A percentile compares a stretch with the other conserved stretches of the same genome.
phyloP scores from a whole-genome alignment of 257 asterid genomes.

The Nicotiana benthamiana region DNA sequence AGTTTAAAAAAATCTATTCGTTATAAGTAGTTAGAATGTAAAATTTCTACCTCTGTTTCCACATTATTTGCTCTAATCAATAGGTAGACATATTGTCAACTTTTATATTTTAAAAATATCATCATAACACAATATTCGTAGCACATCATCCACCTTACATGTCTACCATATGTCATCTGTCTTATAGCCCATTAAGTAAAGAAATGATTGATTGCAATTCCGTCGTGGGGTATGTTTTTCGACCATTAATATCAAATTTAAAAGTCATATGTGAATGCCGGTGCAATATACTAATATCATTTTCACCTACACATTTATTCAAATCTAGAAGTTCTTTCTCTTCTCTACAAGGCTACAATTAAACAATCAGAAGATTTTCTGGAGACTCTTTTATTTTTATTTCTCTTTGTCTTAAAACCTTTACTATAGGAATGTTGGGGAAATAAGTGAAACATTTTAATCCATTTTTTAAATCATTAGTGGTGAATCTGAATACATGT shows the following conservation, averaged over 20 bases:
- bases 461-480: not conserved
- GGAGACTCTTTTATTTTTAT: not conserved
- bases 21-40: too few relatives aligned
- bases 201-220: not conserved
- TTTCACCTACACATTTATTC: not conserved
- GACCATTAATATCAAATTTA: not conserved
- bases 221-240: not conserved
- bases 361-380: not conserved
- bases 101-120: not conserved
- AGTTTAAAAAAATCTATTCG: too few relatives aligned
- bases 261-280: not conserved
- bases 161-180: too few relatives aligned
- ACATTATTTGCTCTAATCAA: too few relatives aligned
- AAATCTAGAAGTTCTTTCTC: not conserved
- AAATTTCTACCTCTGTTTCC: not conserved
- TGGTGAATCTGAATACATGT: not conserved
- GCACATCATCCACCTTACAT: not conserved
- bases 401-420: not conserved
- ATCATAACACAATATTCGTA: not conserved
- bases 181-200: not conserved
- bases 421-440: not conserved
- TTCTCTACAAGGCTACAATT: not conserved
- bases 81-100: too few relatives aligned
- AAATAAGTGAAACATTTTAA: not conserved
- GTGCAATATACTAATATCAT: not conserved